Base-by-base conservation (phyloP, 2,329 filamentous ascomycete species). In the Colletotrichum caudatum region DNA sequence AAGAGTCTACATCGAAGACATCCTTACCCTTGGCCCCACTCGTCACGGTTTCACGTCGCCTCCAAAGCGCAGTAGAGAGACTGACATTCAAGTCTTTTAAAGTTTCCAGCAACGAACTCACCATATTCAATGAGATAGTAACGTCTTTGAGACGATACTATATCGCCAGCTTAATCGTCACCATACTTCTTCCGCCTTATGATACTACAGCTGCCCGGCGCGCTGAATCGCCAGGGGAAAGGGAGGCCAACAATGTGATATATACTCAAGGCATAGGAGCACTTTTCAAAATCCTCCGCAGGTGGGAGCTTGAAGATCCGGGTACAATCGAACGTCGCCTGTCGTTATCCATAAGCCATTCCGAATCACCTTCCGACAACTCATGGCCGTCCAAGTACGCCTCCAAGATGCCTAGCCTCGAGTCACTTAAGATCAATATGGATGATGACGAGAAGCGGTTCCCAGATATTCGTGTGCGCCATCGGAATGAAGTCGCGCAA, bases 81-180 rank as follows among this genome's bases (percentile, higher is more conserved):
- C n/a, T 50, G 16, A 62, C 59, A 12, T 62, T 62, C 59, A 62
- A 33, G 35, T 62, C 59, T 23, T 16, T 62, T 12, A 62, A 51
- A 26, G 51, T 62, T 20, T 26, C 59, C 44, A 62, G 44, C 9
- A 39, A 37, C 14, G 59, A 62, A 2, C 8, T 62, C 5, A 4
- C 29, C 7, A 39, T 7, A 3, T 62, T 62, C 20, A 29, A 26
- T 7, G 33, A 39, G 44, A n/a, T 62, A 18, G 3, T 62, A n/a
- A 39, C 46, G 14, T 44, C 59, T 9, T 33, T 18, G n/a, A 62
- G 59, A 12, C 44, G 59, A 23, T 37, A 37, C 9, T 23, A 39
- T 20, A 14, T 62, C 2, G 20, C n/a, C 12, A 62, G 59, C 46
- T 51, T 62, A 14, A 39, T 35, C n/a, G n/a, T 62, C 3, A 62